Conservation (phyloP, 2,329 filamentous ascomycete species). For the Chaetomiaceae sp. region DNA sequence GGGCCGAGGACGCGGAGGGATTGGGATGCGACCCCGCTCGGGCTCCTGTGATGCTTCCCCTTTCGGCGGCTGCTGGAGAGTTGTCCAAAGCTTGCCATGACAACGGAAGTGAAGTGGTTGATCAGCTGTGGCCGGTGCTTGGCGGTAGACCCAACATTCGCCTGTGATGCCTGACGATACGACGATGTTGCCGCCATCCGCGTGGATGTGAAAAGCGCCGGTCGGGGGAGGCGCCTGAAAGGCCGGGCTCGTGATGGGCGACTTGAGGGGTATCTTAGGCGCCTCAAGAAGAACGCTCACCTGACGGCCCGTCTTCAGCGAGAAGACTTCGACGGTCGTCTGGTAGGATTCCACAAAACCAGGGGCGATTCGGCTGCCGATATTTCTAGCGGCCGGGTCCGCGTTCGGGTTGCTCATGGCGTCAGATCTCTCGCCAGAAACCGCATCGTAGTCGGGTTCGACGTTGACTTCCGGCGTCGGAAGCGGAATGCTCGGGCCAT, state of each 20-base stretch:
- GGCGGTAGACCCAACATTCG: conserved; percentile 75
- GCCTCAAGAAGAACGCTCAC: conserved; percentile 71
- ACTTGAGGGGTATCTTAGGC: conserved; percentile 56
- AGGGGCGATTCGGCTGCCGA: conserved; percentile 35
- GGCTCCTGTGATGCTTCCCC: conserved; percentile 45
- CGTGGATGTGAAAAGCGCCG: conserved; percentile 69
- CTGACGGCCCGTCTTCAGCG: conserved; percentile 67
- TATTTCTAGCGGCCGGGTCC: conserved; percentile 30
- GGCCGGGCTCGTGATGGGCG: conserved; percentile 56
- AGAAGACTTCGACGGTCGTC: conserved; percentile 86
- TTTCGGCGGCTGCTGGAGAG: conserved; percentile 60
- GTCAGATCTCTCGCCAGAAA: conserved; percentile 37
- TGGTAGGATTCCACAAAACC: conserved; percentile 61
- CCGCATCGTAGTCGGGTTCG: conserved; percentile 36
- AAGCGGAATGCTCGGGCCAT: conserved; percentile 63
- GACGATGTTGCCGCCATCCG: conserved; percentile 66
- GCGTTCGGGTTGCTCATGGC: conserved; percentile 39
- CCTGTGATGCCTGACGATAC: conserved; percentile 79
- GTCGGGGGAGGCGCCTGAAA: conserved; percentile 66
- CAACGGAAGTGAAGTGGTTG: conserved; percentile 53
- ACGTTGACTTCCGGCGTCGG: conserved; percentile 33
- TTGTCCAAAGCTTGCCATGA: conserved; percentile 89
- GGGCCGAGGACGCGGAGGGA: conserved; percentile 39
- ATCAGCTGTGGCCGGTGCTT: conserved; percentile 42
- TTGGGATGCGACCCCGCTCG: conserved; percentile 37